These are phyloP conservation scores for Zygnema circumcarinatum DNA, from an alignment of 139 green algal species.

Conservation along the genomic window DNA sequence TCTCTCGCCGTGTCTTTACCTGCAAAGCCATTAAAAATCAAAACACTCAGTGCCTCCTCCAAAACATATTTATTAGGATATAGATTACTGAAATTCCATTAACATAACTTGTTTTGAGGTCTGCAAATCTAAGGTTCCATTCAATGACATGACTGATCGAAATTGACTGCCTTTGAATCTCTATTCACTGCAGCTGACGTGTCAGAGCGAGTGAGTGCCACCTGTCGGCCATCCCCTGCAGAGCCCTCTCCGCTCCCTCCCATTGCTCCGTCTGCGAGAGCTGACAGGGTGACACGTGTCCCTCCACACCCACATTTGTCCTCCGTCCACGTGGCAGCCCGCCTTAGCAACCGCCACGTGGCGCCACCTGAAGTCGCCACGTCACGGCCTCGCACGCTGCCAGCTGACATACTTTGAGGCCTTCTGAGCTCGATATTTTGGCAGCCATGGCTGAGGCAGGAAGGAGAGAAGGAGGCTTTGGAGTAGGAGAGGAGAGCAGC, in stretches of 20 bases:
- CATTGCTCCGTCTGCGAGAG: neutral
- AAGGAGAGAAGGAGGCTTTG: neutral
- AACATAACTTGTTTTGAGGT: neutral
- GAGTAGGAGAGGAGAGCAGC: neutral
- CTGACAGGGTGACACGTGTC: neutral
- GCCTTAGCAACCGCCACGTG: no score
- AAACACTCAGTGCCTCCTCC: neutral
- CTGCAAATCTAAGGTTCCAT: neutral
- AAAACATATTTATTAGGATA: neutral
- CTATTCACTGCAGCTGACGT: no score
- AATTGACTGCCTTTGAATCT: no score
- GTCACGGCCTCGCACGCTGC: no score
- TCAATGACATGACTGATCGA: no score
- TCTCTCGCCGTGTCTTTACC: constrained; percentile 29
- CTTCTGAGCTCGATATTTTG: neutral
- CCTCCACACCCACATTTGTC: neutral
- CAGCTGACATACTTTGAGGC: no score
- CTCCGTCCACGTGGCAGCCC: neutral
- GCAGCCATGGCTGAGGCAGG: neutral
- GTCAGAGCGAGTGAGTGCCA: neutral
- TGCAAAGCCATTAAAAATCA: neutral
- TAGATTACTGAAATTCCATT: neutral
- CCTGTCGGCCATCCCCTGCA: neutral
- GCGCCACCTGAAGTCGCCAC: no score
- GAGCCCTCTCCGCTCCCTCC: neutral